A percentile compares a stretch with the other conserved stretches of the same genome.
These are phyloP conservation scores for Aspergillus eucalypticola DNA, from an alignment of 2,329 filamentous ascomycete species.

Conservation along the genomic window DNA sequence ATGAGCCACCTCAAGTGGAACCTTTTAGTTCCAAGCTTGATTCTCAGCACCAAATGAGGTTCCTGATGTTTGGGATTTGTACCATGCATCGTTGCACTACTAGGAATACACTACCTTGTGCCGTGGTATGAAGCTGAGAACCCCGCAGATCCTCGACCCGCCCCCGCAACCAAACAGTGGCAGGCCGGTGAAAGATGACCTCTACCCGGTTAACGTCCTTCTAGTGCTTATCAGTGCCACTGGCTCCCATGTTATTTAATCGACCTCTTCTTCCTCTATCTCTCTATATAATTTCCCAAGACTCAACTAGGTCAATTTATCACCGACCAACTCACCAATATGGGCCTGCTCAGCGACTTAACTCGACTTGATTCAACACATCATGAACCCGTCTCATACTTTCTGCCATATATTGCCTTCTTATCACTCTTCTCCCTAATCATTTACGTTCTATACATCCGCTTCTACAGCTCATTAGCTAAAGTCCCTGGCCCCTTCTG, in stretches of 20 bases:
- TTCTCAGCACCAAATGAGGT: too few species aligned
- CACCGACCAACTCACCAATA: not conserved
- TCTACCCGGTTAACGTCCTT: too few species aligned
- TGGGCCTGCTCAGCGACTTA: not conserved
- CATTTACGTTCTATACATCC: not conserved
- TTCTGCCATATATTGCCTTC: not conserved
- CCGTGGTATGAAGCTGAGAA: not conserved
- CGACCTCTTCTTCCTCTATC: too few species aligned
- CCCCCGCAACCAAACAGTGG: not conserved
- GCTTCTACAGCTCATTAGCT: not conserved
- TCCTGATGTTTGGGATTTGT: too few species aligned
- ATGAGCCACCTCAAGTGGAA: not conserved
- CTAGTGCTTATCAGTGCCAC: too few species aligned
- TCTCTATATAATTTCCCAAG: too few species aligned
- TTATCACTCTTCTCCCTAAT: not conserved
- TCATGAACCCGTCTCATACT: not conserved
- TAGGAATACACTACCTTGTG: too few species aligned
- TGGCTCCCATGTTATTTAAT: too few species aligned
- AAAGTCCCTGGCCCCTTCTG: not conserved
- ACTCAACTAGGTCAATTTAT: too few species aligned
- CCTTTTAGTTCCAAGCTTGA: not conserved
- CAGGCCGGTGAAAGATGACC: not conserved
- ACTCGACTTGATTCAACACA: not conserved
- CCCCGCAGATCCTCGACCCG: not conserved
- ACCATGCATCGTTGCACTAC: too few species aligned